phyloP scores from a whole-genome alignment of 768 basidiomycete species.

The Omphalotus guepiniiformis region DNA sequence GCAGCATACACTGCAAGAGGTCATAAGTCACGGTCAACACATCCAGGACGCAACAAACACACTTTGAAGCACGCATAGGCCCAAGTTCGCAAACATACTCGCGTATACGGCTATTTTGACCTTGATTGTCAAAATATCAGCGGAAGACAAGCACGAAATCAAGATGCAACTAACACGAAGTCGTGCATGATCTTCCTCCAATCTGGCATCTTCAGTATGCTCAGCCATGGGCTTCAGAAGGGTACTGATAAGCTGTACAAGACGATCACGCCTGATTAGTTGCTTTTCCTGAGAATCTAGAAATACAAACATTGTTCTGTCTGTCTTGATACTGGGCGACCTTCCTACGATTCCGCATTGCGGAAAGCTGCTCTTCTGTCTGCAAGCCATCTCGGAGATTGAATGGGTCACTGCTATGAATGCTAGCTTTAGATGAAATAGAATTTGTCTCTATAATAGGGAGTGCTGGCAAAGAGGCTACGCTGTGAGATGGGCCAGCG shows the following conservation, averaged over 20 bases:
- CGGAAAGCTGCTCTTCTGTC: conserved; percentile 4
- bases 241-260: conserved; percentile 72
- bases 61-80: conserved; percentile 72
- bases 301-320: conserved; percentile 63
- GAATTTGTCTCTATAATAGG: no score
- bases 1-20: conserved; percentile 79
- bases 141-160: not conserved
- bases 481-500: no score
- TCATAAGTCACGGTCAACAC: not conserved
- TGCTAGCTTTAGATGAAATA: no score
- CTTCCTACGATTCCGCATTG: not conserved
- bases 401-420: no score
- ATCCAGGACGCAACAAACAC: conserved; percentile 14
- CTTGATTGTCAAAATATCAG: conserved; percentile 29
- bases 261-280: conserved; percentile 6
- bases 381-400: conserved; percentile 1
- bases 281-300: not conserved
- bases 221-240: conserved; percentile 89
- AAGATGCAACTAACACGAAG: conserved; percentile 47
- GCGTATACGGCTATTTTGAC: conserved; percentile 87
- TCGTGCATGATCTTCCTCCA: conserved; percentile 62
- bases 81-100: conserved; percentile 74
- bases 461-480: no score
- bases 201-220: conserved; percentile 77
- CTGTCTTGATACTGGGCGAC: conserved; percentile 63